phyloP scores from a whole-genome alignment of 805 yeast species.

The Metschnikowia corniflorae region DNA sequence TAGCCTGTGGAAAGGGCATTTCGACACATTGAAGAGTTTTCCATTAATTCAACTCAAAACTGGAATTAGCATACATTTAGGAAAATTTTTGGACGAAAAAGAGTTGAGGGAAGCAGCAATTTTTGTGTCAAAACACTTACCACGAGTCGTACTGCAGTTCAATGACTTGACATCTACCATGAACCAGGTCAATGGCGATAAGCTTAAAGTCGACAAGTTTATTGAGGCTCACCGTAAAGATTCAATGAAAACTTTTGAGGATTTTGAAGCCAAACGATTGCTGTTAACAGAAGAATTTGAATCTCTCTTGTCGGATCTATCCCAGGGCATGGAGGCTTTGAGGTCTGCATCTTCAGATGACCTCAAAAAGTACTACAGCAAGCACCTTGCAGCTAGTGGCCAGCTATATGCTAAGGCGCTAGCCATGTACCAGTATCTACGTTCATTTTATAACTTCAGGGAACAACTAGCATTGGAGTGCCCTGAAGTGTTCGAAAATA shows the following conservation, averaged over 20 bases:
- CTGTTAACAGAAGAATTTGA: constrained; percentile 4
- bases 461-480: constrained; percentile 21
- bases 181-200: constrained; percentile 35
- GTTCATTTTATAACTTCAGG: constrained; percentile 32
- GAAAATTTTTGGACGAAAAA: constrained; percentile 28
- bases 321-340: constrained; percentile 19
- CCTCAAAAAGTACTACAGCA: constrained; percentile 23
- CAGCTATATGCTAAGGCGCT: constrained; percentile 23
- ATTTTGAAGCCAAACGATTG: constrained; percentile 8
- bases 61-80: constrained; percentile 22
- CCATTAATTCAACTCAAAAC: constrained; percentile 36
- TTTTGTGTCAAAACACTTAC: constrained; percentile 27
- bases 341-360: constrained; percentile 9
- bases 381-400: constrained; percentile 19
- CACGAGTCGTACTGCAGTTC: constrained; percentile 28
- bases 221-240: constrained; percentile 42
- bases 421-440: constrained; percentile 31
- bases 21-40: constrained; percentile 32
- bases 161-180: constrained; percentile 33
- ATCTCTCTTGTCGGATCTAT: constrained; percentile 11
- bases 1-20: constrained; percentile 33
- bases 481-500: constrained; percentile 25
- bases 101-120: constrained; percentile 30
- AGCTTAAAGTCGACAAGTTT: constrained; percentile 34
- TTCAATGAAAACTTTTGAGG: constrained; percentile 28